Percentiles rank a stretch among this genome's conserved stretches.
phyloP scores from a whole-genome alignment of 1,284 basidiomycete species.

The Marasmius fiardii region DNA sequence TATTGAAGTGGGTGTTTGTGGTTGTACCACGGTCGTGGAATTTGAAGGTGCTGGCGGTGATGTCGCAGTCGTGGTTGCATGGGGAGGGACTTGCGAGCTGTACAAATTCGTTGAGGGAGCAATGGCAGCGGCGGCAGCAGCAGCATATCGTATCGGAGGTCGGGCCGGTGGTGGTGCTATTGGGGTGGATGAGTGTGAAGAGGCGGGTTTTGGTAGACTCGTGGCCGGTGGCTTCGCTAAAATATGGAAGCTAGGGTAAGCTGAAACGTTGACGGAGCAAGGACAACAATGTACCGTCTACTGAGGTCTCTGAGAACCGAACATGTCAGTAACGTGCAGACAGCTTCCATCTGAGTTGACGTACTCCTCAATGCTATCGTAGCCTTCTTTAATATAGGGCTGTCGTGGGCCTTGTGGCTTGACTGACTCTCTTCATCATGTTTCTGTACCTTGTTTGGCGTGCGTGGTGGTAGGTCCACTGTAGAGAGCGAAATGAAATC shows the following conservation, averaged over 20 bases:
- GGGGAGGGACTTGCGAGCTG: slow-evolving; percentile 25
- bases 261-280: too few relatives aligned
- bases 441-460: slow-evolving; percentile 53
- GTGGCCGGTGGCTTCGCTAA: slow-evolving; percentile 80
- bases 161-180: slow-evolving; percentile 29
- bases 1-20: slow-evolving; percentile 34
- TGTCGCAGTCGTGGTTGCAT: slow-evolving; percentile 22
- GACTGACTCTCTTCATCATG: slow-evolving; percentile 72
- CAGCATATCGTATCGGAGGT: slow-evolving; percentile 64
- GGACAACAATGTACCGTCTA: slow-evolving; percentile 33
- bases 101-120: slow-evolving; percentile 28
- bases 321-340: slow-evolving; percentile 7
- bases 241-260: slow-evolving; percentile 37
- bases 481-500: slow-evolving; percentile 6
- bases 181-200: slow-evolving; percentile 18
- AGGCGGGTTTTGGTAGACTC: slow-evolving; percentile 36
- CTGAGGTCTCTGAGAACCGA: slow-evolving; percentile 38
- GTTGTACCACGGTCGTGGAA: slow-evolving; percentile 32
- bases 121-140: slow-evolving; percentile 69
- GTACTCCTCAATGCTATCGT: slow-evolving; percentile 65
- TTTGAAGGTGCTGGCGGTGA: slow-evolving; percentile 30
- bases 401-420: slow-evolving; percentile 70
- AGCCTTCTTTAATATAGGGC: slow-evolving; percentile 77
- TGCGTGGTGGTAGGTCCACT: slow-evolving; percentile 61
- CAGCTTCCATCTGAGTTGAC: slow-evolving; percentile 26